These are phyloP conservation scores for Leccinum imitatum DNA, from an alignment of 768 basidiomycete genomes.

Conservation along the genomic window DNA sequence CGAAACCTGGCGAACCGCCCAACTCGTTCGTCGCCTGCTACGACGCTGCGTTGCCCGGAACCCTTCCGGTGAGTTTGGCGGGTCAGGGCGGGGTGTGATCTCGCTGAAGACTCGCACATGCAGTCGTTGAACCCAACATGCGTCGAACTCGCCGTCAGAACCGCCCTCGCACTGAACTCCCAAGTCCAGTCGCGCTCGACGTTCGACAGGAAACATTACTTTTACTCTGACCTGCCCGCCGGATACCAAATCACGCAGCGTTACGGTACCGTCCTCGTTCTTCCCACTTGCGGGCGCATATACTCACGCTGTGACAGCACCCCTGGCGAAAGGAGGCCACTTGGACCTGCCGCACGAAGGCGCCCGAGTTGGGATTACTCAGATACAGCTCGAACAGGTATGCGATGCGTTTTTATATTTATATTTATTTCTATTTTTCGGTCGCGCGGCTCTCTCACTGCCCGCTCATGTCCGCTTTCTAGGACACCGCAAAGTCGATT, in stretches of 20 bases:
- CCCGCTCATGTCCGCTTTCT: not conserved
- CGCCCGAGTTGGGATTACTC: constrained; percentile 75
- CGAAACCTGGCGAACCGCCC: constrained; percentile 49
- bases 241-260: constrained; percentile 98
- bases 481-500: constrained; percentile 93
- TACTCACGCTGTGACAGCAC: constrained; percentile 48
- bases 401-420: constrained; percentile 14
- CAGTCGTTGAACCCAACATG: constrained; percentile 57
- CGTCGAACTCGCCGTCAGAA: constrained; percentile 76
- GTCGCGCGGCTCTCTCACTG: not conserved
- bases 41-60: constrained; percentile 93
- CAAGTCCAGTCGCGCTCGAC: constrained; percentile 67
- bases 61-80: constrained; percentile 68
- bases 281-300: not conserved
- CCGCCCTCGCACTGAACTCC: constrained; percentile 74
- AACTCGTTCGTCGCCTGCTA: constrained; percentile 76
- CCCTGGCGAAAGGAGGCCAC: constrained; percentile 69
- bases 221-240: constrained; percentile 90
- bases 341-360: constrained; percentile 45
- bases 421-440: no score
- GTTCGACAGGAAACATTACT: constrained; percentile 98
- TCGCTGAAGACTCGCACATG: not conserved
- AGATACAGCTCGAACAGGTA: constrained; percentile 96
- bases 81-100: not conserved
- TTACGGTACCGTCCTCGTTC: constrained; percentile 55